phyloP scores from a whole-genome alignment of 2,329 filamentous ascomycete species.

The Alternaria conjuncta region DNA sequence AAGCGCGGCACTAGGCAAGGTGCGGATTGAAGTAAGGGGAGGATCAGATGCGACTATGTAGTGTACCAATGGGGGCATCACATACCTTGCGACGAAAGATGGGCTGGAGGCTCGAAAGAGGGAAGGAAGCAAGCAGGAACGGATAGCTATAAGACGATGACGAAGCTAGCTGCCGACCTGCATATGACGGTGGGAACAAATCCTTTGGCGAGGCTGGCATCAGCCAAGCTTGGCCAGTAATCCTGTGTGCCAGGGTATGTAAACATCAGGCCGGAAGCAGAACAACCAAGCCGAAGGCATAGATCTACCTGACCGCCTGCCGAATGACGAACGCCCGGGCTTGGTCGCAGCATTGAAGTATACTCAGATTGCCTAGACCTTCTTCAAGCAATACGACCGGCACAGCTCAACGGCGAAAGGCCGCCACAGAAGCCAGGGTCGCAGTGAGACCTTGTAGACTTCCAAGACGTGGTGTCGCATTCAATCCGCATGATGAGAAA shows the following conservation, averaged over 20 bases:
- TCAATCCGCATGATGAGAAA: conserved; percentile 27
- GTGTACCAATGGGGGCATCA: conserved; percentile 6
- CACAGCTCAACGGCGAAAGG: conserved; percentile 20
- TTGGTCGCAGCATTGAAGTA: conserved; percentile 18
- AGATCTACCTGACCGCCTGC: conserved; percentile 12
- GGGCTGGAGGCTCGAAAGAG: conserved; percentile 29
- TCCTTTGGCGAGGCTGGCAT: conserved; percentile 37
- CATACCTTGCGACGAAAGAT: conserved; percentile 41
- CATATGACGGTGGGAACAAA: conserved; percentile 28
- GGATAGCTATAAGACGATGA: conserved; percentile 37
- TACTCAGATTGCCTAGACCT: conserved; percentile 28
- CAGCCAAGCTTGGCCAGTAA: conserved; percentile 29
- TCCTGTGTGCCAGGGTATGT: conserved; percentile 32
- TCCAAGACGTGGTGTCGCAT: conserved; percentile 32
- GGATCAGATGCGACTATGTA: not conserved
- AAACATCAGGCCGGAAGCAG: conserved; percentile 30
- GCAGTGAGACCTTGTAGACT: conserved; percentile 21
- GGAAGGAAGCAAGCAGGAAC: conserved; percentile 23
- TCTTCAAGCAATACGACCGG: conserved; percentile 23
- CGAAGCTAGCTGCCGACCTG: conserved; percentile 23
- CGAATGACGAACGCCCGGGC: conserved; percentile 19
- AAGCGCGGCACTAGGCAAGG: not conserved
- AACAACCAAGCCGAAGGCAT: conserved; percentile 32
- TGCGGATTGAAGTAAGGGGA: not conserved
- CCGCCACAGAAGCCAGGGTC: conserved; percentile 23